These are phyloP conservation scores for Starmera stellimalicola DNA, from an alignment of 1,139 yeast species.

Conservation along the genomic window DNA sequence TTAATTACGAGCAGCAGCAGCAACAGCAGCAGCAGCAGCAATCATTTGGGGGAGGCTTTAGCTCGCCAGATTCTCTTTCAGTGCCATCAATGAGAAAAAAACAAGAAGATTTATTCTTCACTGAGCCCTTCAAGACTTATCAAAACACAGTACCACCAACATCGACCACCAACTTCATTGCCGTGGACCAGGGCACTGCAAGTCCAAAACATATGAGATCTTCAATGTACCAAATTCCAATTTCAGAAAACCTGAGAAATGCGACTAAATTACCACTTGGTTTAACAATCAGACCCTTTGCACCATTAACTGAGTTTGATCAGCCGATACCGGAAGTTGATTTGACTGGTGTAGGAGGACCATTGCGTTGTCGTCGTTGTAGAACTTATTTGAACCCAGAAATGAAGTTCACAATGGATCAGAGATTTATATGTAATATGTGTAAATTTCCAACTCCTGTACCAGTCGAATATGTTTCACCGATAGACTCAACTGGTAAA, in stretches of 20 bases:
- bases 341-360: constrained; percentile 48
- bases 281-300: constrained; percentile 76
- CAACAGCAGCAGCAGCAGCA: neutral
- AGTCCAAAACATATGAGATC: constrained; percentile 73
- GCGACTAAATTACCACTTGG: constrained; percentile 78
- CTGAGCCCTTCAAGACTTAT: constrained; percentile 12
- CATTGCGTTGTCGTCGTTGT: constrained; percentile 87
- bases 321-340: constrained; percentile 63
- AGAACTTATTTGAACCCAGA: constrained; percentile 84
- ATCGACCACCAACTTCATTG: constrained; percentile 59
- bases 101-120: constrained; percentile 12
- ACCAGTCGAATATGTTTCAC: constrained; percentile 58
- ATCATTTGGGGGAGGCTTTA: neutral
- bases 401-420: constrained; percentile 58
- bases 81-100: constrained; percentile 12
- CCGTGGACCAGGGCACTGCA: constrained; percentile 77
- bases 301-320: constrained; percentile 39
- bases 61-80: constrained; percentile 9
- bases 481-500: constrained; percentile 49
- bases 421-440: constrained; percentile 72
- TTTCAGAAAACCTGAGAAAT: constrained; percentile 57
- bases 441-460: constrained; percentile 73
- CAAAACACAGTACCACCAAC: constrained; percentile 45
- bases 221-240: constrained; percentile 80
- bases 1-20: neutral